These are phyloP conservation scores for Penicillium parvum DNA, from an alignment of 495 filamentous ascomycete genomes.

Conservation along the genomic window DNA sequence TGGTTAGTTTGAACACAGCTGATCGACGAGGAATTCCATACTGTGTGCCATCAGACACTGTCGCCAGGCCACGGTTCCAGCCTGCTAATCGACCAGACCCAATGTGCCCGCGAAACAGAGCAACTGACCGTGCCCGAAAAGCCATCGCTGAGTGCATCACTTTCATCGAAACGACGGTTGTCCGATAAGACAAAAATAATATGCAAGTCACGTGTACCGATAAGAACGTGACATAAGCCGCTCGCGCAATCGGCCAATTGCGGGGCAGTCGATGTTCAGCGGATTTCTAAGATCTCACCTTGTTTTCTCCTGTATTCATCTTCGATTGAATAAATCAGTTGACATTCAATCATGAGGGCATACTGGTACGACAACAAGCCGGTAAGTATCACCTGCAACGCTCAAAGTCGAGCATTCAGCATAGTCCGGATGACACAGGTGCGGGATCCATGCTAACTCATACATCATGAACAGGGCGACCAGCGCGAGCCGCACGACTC, in stretches of 20 bases:
- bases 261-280: conserved; percentile 45
- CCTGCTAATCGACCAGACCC: conserved; percentile 19
- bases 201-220: conserved; percentile 16
- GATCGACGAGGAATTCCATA: conserved; percentile 17
- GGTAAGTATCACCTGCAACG: conserved; percentile 45
- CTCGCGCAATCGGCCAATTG: conserved; percentile 38
- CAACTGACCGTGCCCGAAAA: conserved; percentile 29
- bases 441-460: conserved; percentile 10
- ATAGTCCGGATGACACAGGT: conserved; percentile 9
- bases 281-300: conserved; percentile 7
- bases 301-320: neutral
- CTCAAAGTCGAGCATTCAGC: neutral
- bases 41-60: conserved; percentile 43
- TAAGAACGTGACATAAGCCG: conserved; percentile 22
- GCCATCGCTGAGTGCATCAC: conserved; percentile 27
- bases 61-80: conserved; percentile 38
- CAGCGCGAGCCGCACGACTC: conserved; percentile 89
- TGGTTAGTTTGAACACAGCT: neutral
- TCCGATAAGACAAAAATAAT: conserved; percentile 22
- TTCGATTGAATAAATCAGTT: neutral
- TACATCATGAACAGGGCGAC: conserved; percentile 62
- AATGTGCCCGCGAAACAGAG: conserved; percentile 31
- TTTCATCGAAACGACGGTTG: neutral
- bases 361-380: conserved; percentile 79
- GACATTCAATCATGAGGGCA: conserved; percentile 60